Evolutionary conservation across 2,329 filamentous ascomycete species (phyloP).

Genomic region (Thielaviopsis musarum): DNA sequence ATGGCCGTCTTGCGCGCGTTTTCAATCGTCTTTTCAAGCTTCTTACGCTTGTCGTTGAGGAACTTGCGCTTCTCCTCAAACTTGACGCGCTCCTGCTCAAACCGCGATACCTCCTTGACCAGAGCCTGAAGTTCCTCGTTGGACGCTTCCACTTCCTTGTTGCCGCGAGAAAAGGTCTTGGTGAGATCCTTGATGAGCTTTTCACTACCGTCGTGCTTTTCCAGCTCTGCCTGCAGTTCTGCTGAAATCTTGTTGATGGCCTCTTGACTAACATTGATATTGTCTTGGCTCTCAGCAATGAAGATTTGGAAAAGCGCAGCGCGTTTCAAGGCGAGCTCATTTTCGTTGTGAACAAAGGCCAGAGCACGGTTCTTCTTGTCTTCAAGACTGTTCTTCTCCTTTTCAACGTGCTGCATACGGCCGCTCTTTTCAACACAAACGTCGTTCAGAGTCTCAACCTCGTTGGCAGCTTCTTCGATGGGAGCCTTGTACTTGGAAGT

Average conservation of each 20-base stretch:
- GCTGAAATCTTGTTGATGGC: constrained; percentile 81
- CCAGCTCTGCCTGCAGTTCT: constrained; percentile 69
- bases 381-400: constrained; percentile 81
- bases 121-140: constrained; percentile 68
- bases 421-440: constrained; percentile 88
- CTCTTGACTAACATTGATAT: constrained; percentile 75
- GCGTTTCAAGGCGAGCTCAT: constrained; percentile 78
- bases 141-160: constrained; percentile 65
- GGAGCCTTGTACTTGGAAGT: constrained; percentile 97
- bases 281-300: constrained; percentile 74
- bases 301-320: constrained; percentile 87
- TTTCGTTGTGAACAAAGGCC: constrained; percentile 78
- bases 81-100: constrained; percentile 93
- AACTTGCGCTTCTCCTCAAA: constrained; percentile 98
- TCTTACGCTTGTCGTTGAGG: constrained; percentile 76
- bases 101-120: constrained; percentile 74
- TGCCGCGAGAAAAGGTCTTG: constrained; percentile 65
- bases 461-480: constrained; percentile 80
- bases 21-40: constrained; percentile 74
- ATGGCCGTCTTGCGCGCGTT: constrained; percentile 57
- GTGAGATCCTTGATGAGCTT: constrained; percentile 80
- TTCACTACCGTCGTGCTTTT: constrained; percentile 82
- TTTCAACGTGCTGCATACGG: constrained; percentile 93
- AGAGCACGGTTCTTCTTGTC: constrained; percentile 95
- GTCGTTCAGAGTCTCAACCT: constrained; percentile 87